These are phyloP conservation scores for Brettanomyces custersianus DNA, from an alignment of 805 yeast species.

Conservation along the genomic window DNA sequence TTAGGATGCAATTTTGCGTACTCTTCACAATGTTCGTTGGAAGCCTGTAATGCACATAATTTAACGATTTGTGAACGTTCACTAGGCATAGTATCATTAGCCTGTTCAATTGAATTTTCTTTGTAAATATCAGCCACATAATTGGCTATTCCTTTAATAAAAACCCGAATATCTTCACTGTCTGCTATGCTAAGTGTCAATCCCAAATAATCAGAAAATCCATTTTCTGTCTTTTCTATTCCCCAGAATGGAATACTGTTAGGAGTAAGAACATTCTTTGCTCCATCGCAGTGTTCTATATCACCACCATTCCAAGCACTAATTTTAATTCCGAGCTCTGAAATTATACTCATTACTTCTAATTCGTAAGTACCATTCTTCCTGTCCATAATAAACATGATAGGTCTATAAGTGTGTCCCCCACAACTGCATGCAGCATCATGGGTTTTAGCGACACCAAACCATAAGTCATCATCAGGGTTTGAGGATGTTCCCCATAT, in stretches of 20 bases:
- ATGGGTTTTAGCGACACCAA: slow-evolving; percentile 38
- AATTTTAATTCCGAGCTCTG: slow-evolving; percentile 29
- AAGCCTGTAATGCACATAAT: no score
- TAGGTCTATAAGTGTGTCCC: slow-evolving; percentile 34
- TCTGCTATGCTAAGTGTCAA: no score
- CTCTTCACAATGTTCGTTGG: no score
- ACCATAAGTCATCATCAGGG: slow-evolving; percentile 26
- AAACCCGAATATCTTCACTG: no score
- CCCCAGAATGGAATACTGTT: slow-evolving; percentile 38
- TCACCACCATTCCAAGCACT: slow-evolving; percentile 20
- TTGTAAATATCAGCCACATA: no score
- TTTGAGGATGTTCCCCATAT: slow-evolving; percentile 14
- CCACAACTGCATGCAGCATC: slow-evolving; percentile 37
- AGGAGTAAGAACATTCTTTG: slow-evolving; percentile 35
- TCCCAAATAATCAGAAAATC: no score
- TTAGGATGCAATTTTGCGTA: no score
- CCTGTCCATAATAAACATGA: slow-evolving; percentile 27
- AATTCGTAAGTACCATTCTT: slow-evolving; percentile 25
- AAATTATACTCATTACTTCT: slow-evolving; percentile 20
- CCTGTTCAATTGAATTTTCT: no score
- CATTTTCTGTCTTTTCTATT: no score
- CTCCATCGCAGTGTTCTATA: slow-evolving; percentile 17
- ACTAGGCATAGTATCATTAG: no score
- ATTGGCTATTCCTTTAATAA: no score
- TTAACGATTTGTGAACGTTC: no score